Base-by-base conservation (phyloP, 495 filamentous ascomycete genomes). In the Penicillium bovifimosum region DNA sequence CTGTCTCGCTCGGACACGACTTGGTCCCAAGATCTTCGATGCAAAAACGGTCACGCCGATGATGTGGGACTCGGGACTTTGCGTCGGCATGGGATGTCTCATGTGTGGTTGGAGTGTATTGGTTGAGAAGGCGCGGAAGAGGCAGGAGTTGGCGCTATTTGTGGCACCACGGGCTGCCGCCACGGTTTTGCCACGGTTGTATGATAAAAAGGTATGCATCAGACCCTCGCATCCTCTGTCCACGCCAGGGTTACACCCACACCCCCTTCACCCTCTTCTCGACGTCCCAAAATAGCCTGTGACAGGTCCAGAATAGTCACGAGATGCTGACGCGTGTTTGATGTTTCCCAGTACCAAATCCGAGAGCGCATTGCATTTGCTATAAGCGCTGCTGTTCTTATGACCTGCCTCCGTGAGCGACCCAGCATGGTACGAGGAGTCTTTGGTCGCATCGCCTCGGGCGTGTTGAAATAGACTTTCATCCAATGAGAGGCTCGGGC, bases 51-150 rank as follows among this genome's bases (percentile, higher is more conserved):
- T 84, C 29, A 80, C 75, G 32, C 78, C 80, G 10, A 57, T 72
- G 63, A 80, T 78, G 75, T 83, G 79, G 80, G 82, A 85, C 59
- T 74, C 76, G 34, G 90, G 91, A 4, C 58, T 90, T 9, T 93
- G 89, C 52, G 80, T 96, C 16, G 81, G 79, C 2, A 69, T 78
- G 8, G 90, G 90, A 31, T 92, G 91, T 68, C 61, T 85, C 29
- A 67, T 91, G 39, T 95, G 91, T 60, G 91, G 91, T 3, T 90
- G 86, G 86, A 92, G 88, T 67, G 81, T 92, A 46, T 67, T 95
- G 49, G 63, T 90, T 32, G 91, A 96, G 71, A 79, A 80, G 28
- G 68, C 76, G 20, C 75, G 74, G 41, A 78, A 86, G 58, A 75
- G 90, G 44, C 84, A 87, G 63, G 91, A 96, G 55, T 73, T 96